Percentiles rank a stretch among this genome's conserved stretches.
phyloP scores from a whole-genome alignment of 2,329 filamentous ascomycete species.

The Aspergillus amoenus region DNA sequence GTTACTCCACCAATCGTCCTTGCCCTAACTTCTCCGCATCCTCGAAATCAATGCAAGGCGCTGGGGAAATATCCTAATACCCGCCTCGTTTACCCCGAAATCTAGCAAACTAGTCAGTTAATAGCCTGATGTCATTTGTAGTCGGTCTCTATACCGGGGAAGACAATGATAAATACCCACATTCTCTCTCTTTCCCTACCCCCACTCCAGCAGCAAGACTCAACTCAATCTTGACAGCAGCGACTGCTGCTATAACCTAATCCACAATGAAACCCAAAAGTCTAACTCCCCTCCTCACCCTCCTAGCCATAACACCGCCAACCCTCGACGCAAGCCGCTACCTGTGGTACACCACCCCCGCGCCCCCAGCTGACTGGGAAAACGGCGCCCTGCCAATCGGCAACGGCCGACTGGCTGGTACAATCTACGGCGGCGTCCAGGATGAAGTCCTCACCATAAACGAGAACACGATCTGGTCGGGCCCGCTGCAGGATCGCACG shows the following conservation, averaged over 20 bases:
- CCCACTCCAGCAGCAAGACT: too few relatives aligned
- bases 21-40: slow-evolving; percentile 1
- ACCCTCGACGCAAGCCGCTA: not conserved
- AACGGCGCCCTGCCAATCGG: slow-evolving; percentile 15
- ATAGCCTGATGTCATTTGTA: not conserved
- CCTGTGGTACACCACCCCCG: not conserved
- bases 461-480: slow-evolving; percentile 24
- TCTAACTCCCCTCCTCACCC: not conserved
- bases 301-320: not conserved
- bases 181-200: too few relatives aligned
- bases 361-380: not conserved
- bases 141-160: not conserved
- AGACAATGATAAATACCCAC: not conserved
- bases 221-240: too few relatives aligned
- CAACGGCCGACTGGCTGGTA: slow-evolving; percentile 20
- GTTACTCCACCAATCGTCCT: not conserved
- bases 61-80: not conserved
- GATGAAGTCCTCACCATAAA: slow-evolving; percentile 20
- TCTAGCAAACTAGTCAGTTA: too few relatives aligned
- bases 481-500: slow-evolving; percentile 16
- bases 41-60: not conserved
- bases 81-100: not conserved
- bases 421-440: slow-evolving; percentile 12
- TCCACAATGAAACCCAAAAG: not conserved
- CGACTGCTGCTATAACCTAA: not conserved